A percentile compares a stretch with the other conserved stretches of the same genome.
Evolutionary conservation across 2,329 filamentous ascomycete species (phyloP).

Genomic region (Epichloe brachyelytri): DNA sequence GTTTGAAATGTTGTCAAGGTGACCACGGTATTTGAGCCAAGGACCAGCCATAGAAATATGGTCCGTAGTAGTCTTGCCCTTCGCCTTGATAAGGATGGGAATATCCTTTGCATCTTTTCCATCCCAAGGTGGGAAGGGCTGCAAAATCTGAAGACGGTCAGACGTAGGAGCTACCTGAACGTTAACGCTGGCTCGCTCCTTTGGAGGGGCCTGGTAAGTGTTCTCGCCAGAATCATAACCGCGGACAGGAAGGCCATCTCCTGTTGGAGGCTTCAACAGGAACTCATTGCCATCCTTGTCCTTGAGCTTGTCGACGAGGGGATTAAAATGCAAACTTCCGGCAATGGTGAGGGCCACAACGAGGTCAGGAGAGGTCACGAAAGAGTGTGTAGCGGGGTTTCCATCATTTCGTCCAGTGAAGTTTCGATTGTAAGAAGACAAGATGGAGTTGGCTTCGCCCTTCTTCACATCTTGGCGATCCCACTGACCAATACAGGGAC

Average conservation of each 20-base stretch:
- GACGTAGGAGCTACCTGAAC: constrained; percentile 81
- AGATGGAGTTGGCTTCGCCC: constrained; percentile 88
- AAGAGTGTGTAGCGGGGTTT: constrained; percentile 88
- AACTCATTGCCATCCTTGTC: constrained; percentile 96
- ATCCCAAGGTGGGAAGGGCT: constrained; percentile 79
- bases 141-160: constrained; percentile 86
- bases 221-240: constrained; percentile 88
- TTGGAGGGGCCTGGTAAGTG: constrained; percentile 91
- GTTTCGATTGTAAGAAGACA: constrained; percentile 99
- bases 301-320: constrained; percentile 80
- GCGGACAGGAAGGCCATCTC: constrained; percentile 62
- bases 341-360: constrained; percentile 79
- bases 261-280: constrained; percentile 66
- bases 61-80: constrained; percentile 95
- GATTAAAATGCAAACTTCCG: constrained; percentile 85
- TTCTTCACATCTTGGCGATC: constrained; percentile 88
- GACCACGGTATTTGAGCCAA: constrained; percentile 97
- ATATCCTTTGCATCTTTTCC: constrained; percentile 77
- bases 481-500: constrained; percentile 90
- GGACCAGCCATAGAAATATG: constrained; percentile 96
- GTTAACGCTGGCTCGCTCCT: constrained; percentile 56
- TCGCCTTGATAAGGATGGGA: constrained; percentile 89
- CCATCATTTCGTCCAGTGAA: constrained; percentile 97
- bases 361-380: constrained; percentile 82
- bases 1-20: constrained; percentile 99